phyloP scores from a whole-genome alignment of 257 asterid species.

The Solanum paucissectum region DNA sequence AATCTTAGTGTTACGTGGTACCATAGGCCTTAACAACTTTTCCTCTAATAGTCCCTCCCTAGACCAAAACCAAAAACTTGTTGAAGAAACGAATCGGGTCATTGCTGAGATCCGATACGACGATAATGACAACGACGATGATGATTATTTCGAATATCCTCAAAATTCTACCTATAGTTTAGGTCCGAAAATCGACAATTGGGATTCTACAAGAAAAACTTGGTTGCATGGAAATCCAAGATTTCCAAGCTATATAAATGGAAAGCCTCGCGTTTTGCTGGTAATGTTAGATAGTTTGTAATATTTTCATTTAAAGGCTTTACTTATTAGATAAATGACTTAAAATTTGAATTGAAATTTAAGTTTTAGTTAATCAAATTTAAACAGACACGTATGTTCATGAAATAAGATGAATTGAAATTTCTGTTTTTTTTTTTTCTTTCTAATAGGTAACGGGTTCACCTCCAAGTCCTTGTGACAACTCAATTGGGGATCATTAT shows the following conservation, averaged over 20 bases:
- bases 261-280: slow-evolving; percentile 22
- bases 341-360: too few relatives aligned
- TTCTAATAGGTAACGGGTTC: slow-evolving; percentile 20
- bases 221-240: slow-evolving; percentile 18
- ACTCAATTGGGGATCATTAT: slow-evolving; percentile 38
- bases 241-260: slow-evolving; percentile 11
- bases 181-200: slow-evolving; percentile 31
- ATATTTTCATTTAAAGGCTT: neutral
- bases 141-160: neutral
- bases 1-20: slow-evolving; percentile 32
- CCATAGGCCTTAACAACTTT: slow-evolving; percentile 24
- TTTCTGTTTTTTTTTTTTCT: too few relatives aligned
- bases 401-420: neutral
- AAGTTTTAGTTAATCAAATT: too few relatives aligned
- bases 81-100: slow-evolving; percentile 22
- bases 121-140: neutral
- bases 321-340: too few relatives aligned
- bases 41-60: slow-evolving; percentile 4
- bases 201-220: slow-evolving; percentile 20
- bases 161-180: slow-evolving; percentile 10
- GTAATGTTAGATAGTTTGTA: neutral
- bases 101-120: slow-evolving; percentile 26
- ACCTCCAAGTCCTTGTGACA: slow-evolving; percentile 25
- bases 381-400: neutral
- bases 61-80: neutral